Percentiles rank a stretch among this genome's conserved stretches.
Evolutionary conservation across 371 early-diverging fungal genomes (phyloP).

Genomic region (Encephalitozoon cuniculi): DNA sequence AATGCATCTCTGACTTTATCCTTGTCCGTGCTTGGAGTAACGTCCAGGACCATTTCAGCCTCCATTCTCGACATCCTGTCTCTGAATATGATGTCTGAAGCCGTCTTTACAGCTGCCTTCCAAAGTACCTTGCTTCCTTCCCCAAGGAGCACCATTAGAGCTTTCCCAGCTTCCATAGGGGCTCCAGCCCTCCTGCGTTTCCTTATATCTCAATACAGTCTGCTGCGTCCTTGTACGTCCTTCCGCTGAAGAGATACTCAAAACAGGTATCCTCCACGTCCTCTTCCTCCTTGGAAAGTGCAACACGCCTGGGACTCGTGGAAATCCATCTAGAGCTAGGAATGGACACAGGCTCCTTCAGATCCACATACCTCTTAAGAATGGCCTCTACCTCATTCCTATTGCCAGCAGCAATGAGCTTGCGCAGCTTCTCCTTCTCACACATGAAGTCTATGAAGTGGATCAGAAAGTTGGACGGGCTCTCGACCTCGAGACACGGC

Average conservation of each 20-base stretch:
- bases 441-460: slow-evolving; percentile 13
- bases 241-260: slow-evolving; percentile 25
- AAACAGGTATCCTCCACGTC: neutral
- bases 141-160: neutral
- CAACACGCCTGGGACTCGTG: neutral
- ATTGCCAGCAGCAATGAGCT: neutral
- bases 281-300: neutral
- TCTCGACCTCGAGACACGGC: neutral
- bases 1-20: neutral
- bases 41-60: slow-evolving; percentile 4
- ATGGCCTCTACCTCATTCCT: neutral
- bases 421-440: neutral
- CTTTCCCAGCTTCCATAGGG: neutral
- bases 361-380: neutral
- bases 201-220: slow-evolving; percentile 34
- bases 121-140: slow-evolving; percentile 8
- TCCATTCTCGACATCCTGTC: slow-evolving; percentile 4
- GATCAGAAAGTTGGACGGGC: slow-evolving; percentile 2
- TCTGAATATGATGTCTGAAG: neutral
- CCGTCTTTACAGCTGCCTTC: neutral
- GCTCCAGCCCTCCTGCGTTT: neutral
- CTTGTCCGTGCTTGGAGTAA: neutral
- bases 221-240: neutral
- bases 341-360: neutral
- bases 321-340: neutral